A percentile compares a stretch with the other conserved stretches of the same genome.
phyloP scores from a whole-genome alignment of 2,329 filamentous ascomycete genomes.

The Cytospora piceicola region DNA sequence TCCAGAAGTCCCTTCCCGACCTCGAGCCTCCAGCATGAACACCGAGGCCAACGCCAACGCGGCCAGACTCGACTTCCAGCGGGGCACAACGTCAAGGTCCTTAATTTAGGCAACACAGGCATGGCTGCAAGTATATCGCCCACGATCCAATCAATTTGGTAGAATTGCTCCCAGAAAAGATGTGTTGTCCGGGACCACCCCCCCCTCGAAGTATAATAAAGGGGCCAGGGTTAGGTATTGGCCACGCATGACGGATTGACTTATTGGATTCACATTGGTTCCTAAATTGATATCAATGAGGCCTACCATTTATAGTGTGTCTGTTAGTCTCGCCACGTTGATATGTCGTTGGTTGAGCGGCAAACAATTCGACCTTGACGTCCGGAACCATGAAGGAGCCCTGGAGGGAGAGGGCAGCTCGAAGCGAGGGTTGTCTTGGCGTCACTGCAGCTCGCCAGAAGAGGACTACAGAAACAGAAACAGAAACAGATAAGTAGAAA shows the following conservation, averaged over 20 bases:
- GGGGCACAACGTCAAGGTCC: no score
- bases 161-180: not conserved
- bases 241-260: not conserved
- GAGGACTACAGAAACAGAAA: not conserved
- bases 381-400: no score
- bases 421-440: constrained; percentile 3
- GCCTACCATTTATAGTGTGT: not conserved
- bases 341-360: not conserved
- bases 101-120: no score
- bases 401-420: not conserved
- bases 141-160: not conserved
- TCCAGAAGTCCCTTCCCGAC: not conserved
- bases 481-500: not conserved
- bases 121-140: no score
- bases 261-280: not conserved
- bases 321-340: not conserved
- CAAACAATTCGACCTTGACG: not conserved
- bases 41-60: no score
- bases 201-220: not conserved
- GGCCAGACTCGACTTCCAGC: no score
- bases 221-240: not conserved
- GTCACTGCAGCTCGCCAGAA: constrained; percentile 1
- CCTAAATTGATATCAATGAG: not conserved
- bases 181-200: not conserved
- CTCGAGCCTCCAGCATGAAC: no score